Percentiles rank a stretch among this genome's conserved stretches.
These are phyloP conservation scores for Cladosporium velox DNA, from an alignment of 2,329 filamentous ascomycete genomes.

Conservation along the genomic window DNA sequence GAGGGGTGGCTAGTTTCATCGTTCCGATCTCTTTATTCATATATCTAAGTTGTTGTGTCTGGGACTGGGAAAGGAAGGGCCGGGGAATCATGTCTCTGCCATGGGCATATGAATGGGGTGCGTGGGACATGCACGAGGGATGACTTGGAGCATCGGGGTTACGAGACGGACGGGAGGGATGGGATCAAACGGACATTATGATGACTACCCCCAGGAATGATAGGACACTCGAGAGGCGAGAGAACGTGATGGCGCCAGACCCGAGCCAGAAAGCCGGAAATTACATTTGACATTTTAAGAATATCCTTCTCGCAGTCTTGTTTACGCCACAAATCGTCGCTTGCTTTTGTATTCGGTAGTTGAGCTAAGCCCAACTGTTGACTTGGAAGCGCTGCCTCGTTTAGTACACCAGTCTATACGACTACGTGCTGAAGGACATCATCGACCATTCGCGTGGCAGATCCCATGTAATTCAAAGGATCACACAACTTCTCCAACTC, in stretches of 20 bases:
- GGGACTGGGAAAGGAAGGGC: neutral
- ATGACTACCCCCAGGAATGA: neutral
- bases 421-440: slow-evolving; percentile 21
- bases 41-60: neutral
- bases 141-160: neutral
- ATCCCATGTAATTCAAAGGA: slow-evolving; percentile 33
- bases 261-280: neutral
- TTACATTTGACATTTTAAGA: neutral
- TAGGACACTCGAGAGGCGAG: neutral
- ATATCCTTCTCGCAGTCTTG: neutral
- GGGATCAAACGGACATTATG: neutral
- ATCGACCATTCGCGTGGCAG: slow-evolving; percentile 30
- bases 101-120: neutral
- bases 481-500: slow-evolving; percentile 30
- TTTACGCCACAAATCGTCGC: neutral
- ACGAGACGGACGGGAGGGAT: neutral
- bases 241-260: neutral
- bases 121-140: neutral
- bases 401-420: neutral
- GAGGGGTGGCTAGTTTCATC: slow-evolving; percentile 65
- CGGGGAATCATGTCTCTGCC: neutral
- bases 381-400: neutral
- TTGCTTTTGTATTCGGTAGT: neutral
- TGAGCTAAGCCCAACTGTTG: neutral
- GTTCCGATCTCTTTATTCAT: neutral